phyloP scores from a whole-genome alignment of 208 protist genomes.

The Naegleria lovaniensis region DNA sequence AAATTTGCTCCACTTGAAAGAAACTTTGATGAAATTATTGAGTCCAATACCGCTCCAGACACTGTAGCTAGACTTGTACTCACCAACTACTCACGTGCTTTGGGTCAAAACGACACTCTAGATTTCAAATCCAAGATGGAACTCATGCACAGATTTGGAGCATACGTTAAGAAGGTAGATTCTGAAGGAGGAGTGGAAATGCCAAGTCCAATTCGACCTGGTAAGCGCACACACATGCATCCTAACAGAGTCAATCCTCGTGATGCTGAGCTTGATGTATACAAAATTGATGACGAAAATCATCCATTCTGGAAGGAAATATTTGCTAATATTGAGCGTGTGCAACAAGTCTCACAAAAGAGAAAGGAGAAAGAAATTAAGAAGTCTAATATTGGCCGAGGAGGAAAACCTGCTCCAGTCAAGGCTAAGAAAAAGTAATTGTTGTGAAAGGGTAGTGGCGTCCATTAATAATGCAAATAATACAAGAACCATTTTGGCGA shows the following conservation, averaged over 20 bases:
- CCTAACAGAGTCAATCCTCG: slow-evolving; percentile 9
- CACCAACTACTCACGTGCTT: neutral
- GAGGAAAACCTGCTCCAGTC: neutral
- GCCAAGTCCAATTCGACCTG: neutral
- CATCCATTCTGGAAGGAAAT: neutral
- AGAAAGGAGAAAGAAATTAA: neutral
- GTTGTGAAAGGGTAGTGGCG: too few species aligned
- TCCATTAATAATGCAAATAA: too few species aligned
- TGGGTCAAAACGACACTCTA: neutral
- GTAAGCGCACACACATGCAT: slow-evolving; percentile 8
- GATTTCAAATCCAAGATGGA: neutral
- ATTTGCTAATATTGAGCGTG: neutral
- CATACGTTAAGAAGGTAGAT: neutral
- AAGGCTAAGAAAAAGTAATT: too few species aligned
- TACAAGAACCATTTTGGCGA: too few species aligned
- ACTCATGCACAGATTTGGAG: neutral
- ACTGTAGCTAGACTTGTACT: neutral
- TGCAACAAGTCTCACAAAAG: neutral
- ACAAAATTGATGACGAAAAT: neutral
- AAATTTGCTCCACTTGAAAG: slow-evolving; percentile 5
- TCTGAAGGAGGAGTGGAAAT: neutral
- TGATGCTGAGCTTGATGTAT: neutral
- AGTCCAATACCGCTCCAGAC: neutral
- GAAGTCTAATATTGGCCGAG: neutral
- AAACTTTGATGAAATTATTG: slow-evolving; percentile 15